These are phyloP conservation scores for Pseudocercospora crystallina DNA, from an alignment of 2,329 filamentous ascomycete species.

Conservation along the genomic window DNA sequence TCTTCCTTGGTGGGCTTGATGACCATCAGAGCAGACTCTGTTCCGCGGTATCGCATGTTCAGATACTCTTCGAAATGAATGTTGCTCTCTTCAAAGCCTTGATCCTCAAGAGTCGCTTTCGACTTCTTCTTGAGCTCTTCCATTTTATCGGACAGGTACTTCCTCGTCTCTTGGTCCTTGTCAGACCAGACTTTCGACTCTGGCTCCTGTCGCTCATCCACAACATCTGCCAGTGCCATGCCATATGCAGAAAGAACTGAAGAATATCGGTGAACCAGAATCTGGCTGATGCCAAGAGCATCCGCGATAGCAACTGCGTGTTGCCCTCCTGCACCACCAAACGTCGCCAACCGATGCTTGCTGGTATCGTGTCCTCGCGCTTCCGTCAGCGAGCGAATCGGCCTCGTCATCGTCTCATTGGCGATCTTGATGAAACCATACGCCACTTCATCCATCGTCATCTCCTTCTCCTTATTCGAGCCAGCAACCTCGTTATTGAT, in stretches of 20 bases:
- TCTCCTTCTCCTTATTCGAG: conserved; percentile 56
- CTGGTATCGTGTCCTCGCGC: conserved; percentile 90
- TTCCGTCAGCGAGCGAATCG: conserved; percentile 86
- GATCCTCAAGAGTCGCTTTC: conserved; percentile 63
- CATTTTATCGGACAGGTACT: conserved; percentile 71
- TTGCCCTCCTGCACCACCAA: conserved; percentile 88
- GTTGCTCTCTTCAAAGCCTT: conserved; percentile 73
- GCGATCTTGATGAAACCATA: conserved; percentile 87
- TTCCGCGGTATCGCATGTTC: conserved; percentile 89
- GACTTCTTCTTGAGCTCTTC: conserved; percentile 77
- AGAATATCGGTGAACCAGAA: conserved; percentile 82
- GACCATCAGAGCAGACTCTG: conserved; percentile 88
- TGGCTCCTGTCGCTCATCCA: conserved; percentile 84
- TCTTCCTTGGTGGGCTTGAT: conserved; percentile 69
- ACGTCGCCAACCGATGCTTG: conserved; percentile 85
- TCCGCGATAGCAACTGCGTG: conserved; percentile 90
- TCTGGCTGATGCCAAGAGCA: conserved; percentile 79
- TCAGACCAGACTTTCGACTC: conserved; percentile 62
- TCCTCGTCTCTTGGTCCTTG: conserved; percentile 54
- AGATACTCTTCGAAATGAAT: conserved; percentile 89
- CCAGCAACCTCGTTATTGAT: conserved; percentile 75
- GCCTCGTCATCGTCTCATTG: conserved; percentile 87
- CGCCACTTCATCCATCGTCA: conserved; percentile 81
- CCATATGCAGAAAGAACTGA: conserved; percentile 88
- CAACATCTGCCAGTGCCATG: conserved; percentile 89